Percentiles rank a stretch among this genome's conserved stretches.
Conservation (phyloP, 352 stramenopile genomes). For the Albugo laibachii region DNA sequence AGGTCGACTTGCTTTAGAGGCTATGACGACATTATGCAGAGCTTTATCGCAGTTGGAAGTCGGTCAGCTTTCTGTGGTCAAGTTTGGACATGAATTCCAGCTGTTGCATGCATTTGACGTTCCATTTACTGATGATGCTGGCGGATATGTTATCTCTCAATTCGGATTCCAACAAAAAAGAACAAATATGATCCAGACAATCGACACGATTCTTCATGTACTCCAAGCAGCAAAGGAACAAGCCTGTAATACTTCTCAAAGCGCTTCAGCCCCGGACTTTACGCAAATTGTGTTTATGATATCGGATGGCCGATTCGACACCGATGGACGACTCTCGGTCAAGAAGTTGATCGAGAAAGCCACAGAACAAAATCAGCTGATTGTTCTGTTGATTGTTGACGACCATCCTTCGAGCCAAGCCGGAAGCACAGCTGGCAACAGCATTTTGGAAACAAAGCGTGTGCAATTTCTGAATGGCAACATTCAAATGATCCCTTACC, state of each 20-base stretch:
- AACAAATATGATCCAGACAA: slow-evolving; percentile 90
- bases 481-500: slow-evolving; percentile 92
- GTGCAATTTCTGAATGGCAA: slow-evolving; percentile 93
- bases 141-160: slow-evolving; percentile 82
- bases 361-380: slow-evolving; percentile 92
- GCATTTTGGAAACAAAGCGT: slow-evolving; percentile 97
- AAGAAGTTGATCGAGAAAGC: slow-evolving; percentile 92
- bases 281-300: slow-evolving; percentile 99
- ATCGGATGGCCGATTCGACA: slow-evolving; percentile 96
- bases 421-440: slow-evolving; percentile 24
- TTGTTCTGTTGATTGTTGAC: slow-evolving; percentile 97
- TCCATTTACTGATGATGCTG: slow-evolving; percentile 93
- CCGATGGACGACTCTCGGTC: slow-evolving; percentile 87
- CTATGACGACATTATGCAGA: slow-evolving; percentile 93
- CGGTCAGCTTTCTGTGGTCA: slow-evolving; percentile 83
- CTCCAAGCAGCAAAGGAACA: slow-evolving; percentile 71
- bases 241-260: slow-evolving; percentile 4
- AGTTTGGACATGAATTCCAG: slow-evolving; percentile 94
- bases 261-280: slow-evolving; percentile 38
- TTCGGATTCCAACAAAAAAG: slow-evolving; percentile 96
- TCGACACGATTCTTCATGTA: slow-evolving; percentile 83
- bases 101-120: slow-evolving; percentile 93
- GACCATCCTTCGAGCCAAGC: slow-evolving; percentile 27
- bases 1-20: slow-evolving; percentile 88
- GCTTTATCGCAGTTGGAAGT: slow-evolving; percentile 96